Percentiles rank a stretch among this genome's conserved stretches.
Evolutionary conservation across 106 monocot species (phyloP).

Genomic region (Apostasia shenzhenica): DNA sequence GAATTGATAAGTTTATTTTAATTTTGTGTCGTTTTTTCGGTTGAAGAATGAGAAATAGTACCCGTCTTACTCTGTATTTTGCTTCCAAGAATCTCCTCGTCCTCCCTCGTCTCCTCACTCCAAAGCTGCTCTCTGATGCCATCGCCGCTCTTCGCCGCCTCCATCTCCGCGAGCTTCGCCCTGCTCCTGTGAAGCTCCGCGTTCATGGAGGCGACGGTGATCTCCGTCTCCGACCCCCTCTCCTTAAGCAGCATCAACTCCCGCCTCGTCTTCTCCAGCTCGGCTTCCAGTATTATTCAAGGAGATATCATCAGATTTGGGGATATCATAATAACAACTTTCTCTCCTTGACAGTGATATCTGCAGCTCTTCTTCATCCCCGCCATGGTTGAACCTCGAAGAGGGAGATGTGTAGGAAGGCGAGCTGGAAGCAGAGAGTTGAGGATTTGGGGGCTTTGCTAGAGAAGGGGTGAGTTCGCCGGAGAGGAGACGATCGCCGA

Average conservation of each 20-base stretch:
- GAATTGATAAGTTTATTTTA: too few relatives aligned
- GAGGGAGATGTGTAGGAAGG: constrained; percentile 30
- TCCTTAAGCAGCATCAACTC: constrained; percentile 64
- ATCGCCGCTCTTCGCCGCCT: constrained; percentile 7
- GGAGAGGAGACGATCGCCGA: constrained; percentile 58
- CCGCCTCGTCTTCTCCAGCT: constrained; percentile 54
- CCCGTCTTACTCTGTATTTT: too few relatives aligned
- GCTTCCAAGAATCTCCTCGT: too few relatives aligned
- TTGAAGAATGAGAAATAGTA: too few relatives aligned
- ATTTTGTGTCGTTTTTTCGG: too few relatives aligned
- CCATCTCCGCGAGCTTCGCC: constrained; percentile 32
- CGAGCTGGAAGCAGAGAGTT: constrained; percentile 28
- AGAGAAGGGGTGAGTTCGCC: background rate
- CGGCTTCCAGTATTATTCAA: constrained; percentile 55
- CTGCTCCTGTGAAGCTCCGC: constrained; percentile 46
- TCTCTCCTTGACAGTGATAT: too few relatives aligned
- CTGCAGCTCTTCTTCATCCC: constrained; percentile 16
- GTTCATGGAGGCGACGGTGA: constrained; percentile 57
- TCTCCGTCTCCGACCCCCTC: constrained; percentile 55
- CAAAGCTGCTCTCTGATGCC: too few relatives aligned
- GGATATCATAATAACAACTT: too few relatives aligned
- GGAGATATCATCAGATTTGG: too few relatives aligned
- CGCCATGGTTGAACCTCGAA: constrained; percentile 13
- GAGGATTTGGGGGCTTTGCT: constrained; percentile 11
- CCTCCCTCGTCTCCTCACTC: background rate